Percentiles rank a stretch among this genome's conserved stretches.
Conservation (phyloP, 1,139 yeast species). For the Candida pseudoviswanathii region DNA sequence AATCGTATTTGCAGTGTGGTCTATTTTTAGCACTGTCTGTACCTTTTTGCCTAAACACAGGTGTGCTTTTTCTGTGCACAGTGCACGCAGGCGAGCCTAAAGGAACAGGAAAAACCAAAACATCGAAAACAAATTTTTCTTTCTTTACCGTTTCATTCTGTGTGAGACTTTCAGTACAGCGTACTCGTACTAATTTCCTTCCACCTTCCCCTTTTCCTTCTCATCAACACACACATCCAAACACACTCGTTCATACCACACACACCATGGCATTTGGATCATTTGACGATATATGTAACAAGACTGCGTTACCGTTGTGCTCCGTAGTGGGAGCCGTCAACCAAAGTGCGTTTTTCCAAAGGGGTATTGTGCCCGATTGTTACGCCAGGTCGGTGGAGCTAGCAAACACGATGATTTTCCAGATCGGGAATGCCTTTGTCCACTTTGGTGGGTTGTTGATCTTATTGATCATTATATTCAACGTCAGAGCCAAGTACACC, state of each 20-base stretch:
- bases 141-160: background rate
- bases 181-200: background rate
- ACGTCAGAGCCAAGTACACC: slow-evolving; percentile 81
- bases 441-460: slow-evolving; percentile 75
- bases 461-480: slow-evolving; percentile 71
- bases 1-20: too few species aligned
- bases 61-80: background rate
- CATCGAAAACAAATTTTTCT: slow-evolving; percentile 5
- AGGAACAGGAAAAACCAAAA: slow-evolving; percentile 4
- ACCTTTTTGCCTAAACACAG: background rate
- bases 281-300: slow-evolving; percentile 65
- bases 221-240: background rate
- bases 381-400: slow-evolving; percentile 84
- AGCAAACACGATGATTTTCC: slow-evolving; percentile 90
- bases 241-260: background rate
- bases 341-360: slow-evolving; percentile 29
- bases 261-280: slow-evolving; percentile 62
- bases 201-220: background rate
- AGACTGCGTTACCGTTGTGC: slow-evolving; percentile 79
- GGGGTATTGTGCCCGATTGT: slow-evolving; percentile 75
- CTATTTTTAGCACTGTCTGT: background rate
- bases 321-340: slow-evolving; percentile 54
- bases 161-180: background rate
- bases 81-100: background rate
- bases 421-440: slow-evolving; percentile 85